Conservation (phyloP, 1,139 yeast genomes). For the Yarrowia galli region DNA sequence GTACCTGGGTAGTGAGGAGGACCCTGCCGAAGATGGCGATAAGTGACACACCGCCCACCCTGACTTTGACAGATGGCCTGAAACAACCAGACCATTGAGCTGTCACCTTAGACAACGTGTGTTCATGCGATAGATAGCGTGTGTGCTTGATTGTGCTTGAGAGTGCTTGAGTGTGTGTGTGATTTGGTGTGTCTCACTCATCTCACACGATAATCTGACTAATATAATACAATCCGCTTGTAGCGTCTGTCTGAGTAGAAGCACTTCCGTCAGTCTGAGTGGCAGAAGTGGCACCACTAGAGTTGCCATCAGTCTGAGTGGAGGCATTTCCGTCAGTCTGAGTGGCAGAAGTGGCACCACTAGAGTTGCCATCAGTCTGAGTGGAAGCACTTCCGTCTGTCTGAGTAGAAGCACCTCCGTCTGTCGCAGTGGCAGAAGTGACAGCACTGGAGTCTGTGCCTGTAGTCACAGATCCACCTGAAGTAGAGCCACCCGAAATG, state of each 20-base stretch:
- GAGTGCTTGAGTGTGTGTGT: no score
- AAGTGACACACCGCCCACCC: no score
- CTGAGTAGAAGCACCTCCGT: not conserved
- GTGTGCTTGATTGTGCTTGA: not conserved
- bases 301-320: not conserved
- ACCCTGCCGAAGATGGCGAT: not conserved
- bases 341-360: not conserved
- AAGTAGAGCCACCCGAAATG: no score
- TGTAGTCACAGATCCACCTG: no score
- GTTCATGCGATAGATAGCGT: no score
- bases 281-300: not conserved
- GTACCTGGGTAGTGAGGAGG: no score
- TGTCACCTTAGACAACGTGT: not conserved
- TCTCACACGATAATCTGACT: slow-evolving; percentile 23
- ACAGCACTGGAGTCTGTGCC: no score
- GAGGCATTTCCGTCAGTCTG: not conserved
- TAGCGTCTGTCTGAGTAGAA: no score
- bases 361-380: no score
- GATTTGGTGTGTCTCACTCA: slow-evolving; percentile 7
- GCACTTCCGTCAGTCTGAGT: no score
- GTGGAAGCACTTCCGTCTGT: no score
- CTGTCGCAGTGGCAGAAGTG: no score
- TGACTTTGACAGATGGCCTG: not conserved
- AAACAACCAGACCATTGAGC: not conserved
- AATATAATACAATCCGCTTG: not conserved